Conservation (phyloP, 2,329 filamentous ascomycete genomes). For the Fusarium vanettenii region DNA sequence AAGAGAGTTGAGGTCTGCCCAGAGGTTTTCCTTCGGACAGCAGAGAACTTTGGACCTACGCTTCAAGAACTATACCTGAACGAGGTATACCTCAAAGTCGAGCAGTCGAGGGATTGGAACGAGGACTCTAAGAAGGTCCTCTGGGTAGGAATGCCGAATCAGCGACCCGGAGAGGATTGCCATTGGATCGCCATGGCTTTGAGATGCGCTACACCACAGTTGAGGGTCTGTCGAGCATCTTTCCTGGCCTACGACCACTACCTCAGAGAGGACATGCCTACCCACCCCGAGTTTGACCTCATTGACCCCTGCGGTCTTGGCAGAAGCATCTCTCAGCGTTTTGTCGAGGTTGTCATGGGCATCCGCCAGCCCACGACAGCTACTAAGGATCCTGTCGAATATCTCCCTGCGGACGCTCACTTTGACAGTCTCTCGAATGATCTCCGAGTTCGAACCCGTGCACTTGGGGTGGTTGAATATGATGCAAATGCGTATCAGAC, state of each 20-base stretch:
- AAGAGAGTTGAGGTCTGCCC: conserved; percentile 55
- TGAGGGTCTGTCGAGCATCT: conserved; percentile 57
- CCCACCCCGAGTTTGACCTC: conserved; percentile 52
- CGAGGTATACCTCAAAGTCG: conserved; percentile 58
- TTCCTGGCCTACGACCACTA: conserved; percentile 58
- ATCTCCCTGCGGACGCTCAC: conserved; percentile 44
- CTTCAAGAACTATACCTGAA: conserved; percentile 60
- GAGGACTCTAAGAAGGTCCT: conserved; percentile 50
- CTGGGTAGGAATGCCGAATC: conserved; percentile 60
- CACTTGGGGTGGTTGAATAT: conserved; percentile 48
- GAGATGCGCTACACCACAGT: conserved; percentile 48
- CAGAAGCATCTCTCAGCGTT: conserved; percentile 57
- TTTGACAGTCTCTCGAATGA: conserved; percentile 41
- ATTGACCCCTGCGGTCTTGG: conserved; percentile 55
- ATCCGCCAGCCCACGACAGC: conserved; percentile 51
- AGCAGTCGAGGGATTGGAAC: conserved; percentile 50
- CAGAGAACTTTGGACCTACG: conserved; percentile 51
- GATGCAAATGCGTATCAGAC: conserved; percentile 51
- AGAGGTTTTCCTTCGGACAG: conserved; percentile 49
- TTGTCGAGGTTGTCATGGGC: conserved; percentile 58
- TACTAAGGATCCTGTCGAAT: conserved; percentile 49
- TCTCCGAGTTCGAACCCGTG: conserved; percentile 42
- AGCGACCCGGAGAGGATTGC: conserved; percentile 50
- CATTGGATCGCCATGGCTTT: conserved; percentile 57
- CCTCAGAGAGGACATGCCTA: conserved; percentile 46